Evolutionary conservation across 495 filamentous ascomycete genomes (phyloP).

Genomic region (Melanomma pulvis-pyrius): DNA sequence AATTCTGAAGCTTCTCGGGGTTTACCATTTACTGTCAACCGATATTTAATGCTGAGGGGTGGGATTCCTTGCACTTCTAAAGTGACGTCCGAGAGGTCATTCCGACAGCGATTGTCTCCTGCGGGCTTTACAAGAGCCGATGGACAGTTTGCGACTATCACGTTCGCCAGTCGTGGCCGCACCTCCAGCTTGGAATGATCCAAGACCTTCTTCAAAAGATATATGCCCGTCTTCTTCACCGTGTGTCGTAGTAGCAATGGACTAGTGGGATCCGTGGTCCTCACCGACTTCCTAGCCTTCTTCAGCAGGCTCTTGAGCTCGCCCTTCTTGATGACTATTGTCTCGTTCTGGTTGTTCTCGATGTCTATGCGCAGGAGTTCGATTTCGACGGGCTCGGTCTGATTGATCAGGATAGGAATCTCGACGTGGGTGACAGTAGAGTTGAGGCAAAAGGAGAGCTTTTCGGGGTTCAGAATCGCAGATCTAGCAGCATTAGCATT

Average conservation of each 20-base stretch:
- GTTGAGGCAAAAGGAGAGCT: conserved; percentile 75
- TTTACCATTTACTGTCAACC: conserved; percentile 73
- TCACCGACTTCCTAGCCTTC: conserved; percentile 57
- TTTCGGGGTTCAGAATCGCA: conserved; percentile 80
- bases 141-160: conserved; percentile 82
- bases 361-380: conserved; percentile 84
- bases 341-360: conserved; percentile 75
- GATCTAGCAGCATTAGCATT: conserved; percentile 60
- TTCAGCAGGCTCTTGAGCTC: conserved; percentile 70
- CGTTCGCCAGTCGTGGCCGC: conserved; percentile 69
- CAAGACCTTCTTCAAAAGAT: conserved; percentile 78
- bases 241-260: conserved; percentile 63
- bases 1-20: conserved; percentile 73
- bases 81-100: conserved; percentile 81
- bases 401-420: conserved; percentile 90
- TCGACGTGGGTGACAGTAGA: conserved; percentile 58
- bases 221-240: conserved; percentile 81
- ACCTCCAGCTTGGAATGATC: conserved; percentile 95
- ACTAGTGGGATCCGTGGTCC: conserved; percentile 54
- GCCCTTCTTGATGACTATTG: conserved; percentile 69
- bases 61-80: conserved; percentile 85
- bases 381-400: conserved; percentile 82
- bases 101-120: conserved; percentile 69
- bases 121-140: conserved; percentile 69
- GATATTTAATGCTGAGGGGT: conserved; percentile 91